Evolutionary conservation across 2,329 filamentous ascomycete genomes (phyloP).

Genomic region (Ascochyta koolunga): DNA sequence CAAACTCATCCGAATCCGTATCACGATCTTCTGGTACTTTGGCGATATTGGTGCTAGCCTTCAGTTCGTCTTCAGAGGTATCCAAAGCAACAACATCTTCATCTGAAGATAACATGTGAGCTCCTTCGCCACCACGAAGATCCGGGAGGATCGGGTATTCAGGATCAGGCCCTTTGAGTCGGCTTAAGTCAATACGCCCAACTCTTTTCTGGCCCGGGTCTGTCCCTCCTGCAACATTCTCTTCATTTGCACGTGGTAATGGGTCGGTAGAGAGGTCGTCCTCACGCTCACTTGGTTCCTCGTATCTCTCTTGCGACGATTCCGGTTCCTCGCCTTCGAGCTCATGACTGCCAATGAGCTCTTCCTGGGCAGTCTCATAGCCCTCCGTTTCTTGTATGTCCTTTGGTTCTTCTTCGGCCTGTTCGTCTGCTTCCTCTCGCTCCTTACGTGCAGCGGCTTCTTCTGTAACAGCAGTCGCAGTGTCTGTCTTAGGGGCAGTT

Average conservation of each 20-base stretch:
- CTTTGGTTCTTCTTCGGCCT: constrained; percentile 24
- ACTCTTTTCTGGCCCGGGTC: constrained; percentile 16
- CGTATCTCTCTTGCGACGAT: constrained; percentile 5
- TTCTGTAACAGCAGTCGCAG: constrained; percentile 12
- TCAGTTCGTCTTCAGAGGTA: not conserved
- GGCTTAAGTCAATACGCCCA: constrained; percentile 29
- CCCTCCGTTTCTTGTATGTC: constrained; percentile 28
- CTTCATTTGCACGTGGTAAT: not conserved
- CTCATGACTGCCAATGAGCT: constrained; percentile 31
- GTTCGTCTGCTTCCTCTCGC: constrained; percentile 19
- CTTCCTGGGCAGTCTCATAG: constrained; percentile 45
- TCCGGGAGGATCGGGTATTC: constrained; percentile 26
- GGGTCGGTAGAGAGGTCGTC: not conserved
- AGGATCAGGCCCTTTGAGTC: constrained; percentile 21
- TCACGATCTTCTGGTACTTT: not conserved
- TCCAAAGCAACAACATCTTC: not conserved
- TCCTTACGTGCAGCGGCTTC: constrained; percentile 20
- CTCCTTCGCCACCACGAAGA: not conserved
- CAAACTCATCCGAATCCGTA: constrained; percentile 21
- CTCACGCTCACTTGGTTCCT: constrained; percentile 10
- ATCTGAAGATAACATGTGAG: not conserved
- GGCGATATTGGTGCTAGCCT: not conserved
- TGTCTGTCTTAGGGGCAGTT: constrained; percentile 10
- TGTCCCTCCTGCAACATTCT: not conserved
- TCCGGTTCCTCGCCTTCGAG: constrained; percentile 22